A percentile compares a stretch with the other conserved stretches of the same genome.
Evolutionary conservation across 176 grass and related monocot species (phyloP).

Genomic region (Cenchrus fungigraminus): DNA sequence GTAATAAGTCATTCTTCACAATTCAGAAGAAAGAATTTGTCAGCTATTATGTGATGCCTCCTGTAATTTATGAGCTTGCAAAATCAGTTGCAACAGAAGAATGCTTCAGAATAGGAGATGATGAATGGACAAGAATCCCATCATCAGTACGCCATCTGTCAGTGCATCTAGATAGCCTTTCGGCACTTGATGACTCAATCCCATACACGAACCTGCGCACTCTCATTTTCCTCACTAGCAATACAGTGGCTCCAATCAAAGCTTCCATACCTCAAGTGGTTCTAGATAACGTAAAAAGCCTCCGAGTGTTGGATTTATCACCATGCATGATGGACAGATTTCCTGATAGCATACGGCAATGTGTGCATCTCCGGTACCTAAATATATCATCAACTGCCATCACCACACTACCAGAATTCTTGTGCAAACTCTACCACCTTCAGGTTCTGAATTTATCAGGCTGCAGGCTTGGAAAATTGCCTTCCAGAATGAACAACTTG

Average conservation of each 20-base stretch:
- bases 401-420: slow-evolving; percentile 34
- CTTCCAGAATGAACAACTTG: slow-evolving; percentile 41
- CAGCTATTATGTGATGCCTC: slow-evolving; percentile 45
- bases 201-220: slow-evolving; percentile 44
- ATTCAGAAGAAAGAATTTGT: slow-evolving; percentile 24
- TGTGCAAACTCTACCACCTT: slow-evolving; percentile 50
- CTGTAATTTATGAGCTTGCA: slow-evolving; percentile 52
- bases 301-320: slow-evolving; percentile 53
- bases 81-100: slow-evolving; percentile 48
- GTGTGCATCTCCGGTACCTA: slow-evolving; percentile 50
- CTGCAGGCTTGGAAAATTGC: slow-evolving; percentile 40
- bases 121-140: slow-evolving; percentile 43
- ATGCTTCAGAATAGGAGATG: slow-evolving; percentile 43
- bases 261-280: slow-evolving; percentile 29
- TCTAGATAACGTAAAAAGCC: slow-evolving; percentile 26
- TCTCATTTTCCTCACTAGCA: slow-evolving; percentile 43
- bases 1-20: slow-evolving; percentile 38
- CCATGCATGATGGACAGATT: slow-evolving; percentile 34
- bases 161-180: slow-evolving; percentile 43
- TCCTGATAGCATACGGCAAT: slow-evolving; percentile 40
- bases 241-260: neutral
- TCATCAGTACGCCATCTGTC: slow-evolving; percentile 49
- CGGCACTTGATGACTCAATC: slow-evolving; percentile 25
- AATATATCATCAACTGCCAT: slow-evolving; percentile 41
- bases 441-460: slow-evolving; percentile 43